Evolutionary conservation across 371 early-diverging fungal genomes (phyloP).

Genomic region (Zychaea mexicana): DNA sequence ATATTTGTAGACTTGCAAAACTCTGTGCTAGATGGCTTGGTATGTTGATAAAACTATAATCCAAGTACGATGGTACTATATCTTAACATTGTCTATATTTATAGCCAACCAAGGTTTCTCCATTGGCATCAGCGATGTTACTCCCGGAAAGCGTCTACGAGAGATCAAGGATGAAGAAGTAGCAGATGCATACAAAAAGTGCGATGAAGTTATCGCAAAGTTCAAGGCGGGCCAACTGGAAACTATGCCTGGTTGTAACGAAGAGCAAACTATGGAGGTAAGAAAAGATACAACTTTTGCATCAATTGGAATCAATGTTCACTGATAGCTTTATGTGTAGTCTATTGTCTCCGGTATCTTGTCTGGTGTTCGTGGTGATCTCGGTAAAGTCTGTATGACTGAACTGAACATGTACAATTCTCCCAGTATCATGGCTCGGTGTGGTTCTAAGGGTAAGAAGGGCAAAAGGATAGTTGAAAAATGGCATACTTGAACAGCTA

Average conservation of each 20-base stretch:
- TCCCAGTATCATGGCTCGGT: constrained; percentile 97
- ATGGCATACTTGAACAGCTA: background rate
- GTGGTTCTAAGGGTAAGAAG: constrained; percentile 93
- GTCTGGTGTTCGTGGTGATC: constrained; percentile 93
- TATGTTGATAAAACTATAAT: constrained; percentile 24
- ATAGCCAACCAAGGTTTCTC: constrained; percentile 93
- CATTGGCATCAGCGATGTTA: constrained; percentile 99
- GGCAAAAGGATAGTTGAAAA: background rate
- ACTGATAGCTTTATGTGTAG: constrained; percentile 17
- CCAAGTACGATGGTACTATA: no score
- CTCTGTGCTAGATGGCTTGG: constrained; percentile 92
- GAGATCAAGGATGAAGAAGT: constrained; percentile 83
- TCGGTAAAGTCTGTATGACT: constrained; percentile 94
- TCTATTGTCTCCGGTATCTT: constrained; percentile 89
- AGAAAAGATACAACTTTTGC: constrained; percentile 4
- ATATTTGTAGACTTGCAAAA: constrained; percentile 70
- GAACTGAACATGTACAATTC: constrained; percentile 96
- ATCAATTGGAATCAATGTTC: no score
- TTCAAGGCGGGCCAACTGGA: constrained; percentile 77
- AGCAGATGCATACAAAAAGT: constrained; percentile 79
- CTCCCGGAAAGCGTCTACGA: constrained; percentile 78
- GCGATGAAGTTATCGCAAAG: constrained; percentile 82
- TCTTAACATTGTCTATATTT: background rate
- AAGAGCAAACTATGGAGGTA: constrained; percentile 89
- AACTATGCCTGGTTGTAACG: constrained; percentile 87